A percentile compares a stretch with the other conserved stretches of the same genome.
phyloP scores from a whole-genome alignment of 108 stramenopile species.

The Pseudonitzschia multiseries region DNA sequence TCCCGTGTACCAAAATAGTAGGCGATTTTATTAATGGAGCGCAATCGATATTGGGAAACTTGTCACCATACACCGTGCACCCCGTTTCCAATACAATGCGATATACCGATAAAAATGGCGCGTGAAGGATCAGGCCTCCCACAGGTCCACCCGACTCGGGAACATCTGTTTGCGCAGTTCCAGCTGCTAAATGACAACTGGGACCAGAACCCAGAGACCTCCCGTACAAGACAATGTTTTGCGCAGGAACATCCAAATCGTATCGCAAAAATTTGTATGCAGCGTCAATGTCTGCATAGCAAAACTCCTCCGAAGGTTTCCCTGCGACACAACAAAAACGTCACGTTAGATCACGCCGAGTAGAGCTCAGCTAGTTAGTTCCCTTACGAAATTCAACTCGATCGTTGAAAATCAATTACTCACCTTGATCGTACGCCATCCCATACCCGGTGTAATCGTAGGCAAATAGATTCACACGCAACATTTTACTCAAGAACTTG shows the following conservation, averaged over 20 bases:
- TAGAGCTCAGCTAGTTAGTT: too few species aligned
- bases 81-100: constrained; percentile 91
- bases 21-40: constrained; percentile 73
- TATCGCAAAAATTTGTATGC: constrained; percentile 86
- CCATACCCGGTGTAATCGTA: constrained; percentile 99
- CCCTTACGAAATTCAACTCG: too few species aligned
- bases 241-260: constrained; percentile 71
- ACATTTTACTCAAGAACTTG: constrained; percentile 87
- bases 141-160: constrained; percentile 53
- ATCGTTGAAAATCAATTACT: too few species aligned
- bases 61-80: constrained; percentile 92
- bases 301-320: constrained; percentile 84
- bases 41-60: constrained; percentile 94
- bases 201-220: constrained; percentile 93
- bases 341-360: background rate
- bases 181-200: constrained; percentile 90
- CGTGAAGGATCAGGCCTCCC: constrained; percentile 95
- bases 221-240: constrained; percentile 92
- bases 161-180: constrained; percentile 68
- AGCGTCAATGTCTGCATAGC: constrained; percentile 93
- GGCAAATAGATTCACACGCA: constrained; percentile 94
- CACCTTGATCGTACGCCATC: constrained; percentile 78
- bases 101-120: constrained; percentile 92
- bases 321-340: constrained; percentile 21
- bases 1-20: constrained; percentile 90